Base-by-base conservation (phyloP, 495 filamentous ascomycete genomes). In the Aspergillus ellipticus region DNA sequence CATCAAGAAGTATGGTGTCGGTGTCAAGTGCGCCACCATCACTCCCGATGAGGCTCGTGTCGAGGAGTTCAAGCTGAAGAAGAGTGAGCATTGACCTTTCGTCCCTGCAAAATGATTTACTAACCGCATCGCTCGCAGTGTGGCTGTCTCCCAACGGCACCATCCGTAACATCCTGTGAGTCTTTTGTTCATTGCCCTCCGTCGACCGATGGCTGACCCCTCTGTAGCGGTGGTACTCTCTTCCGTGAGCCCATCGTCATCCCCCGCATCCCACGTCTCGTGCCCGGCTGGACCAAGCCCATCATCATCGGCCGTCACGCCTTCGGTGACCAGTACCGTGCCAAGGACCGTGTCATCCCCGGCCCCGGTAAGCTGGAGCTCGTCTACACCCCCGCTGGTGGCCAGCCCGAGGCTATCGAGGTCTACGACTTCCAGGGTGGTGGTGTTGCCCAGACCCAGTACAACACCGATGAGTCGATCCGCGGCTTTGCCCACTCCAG, bases 241-340 rank as follows among this genome's bases (percentile, higher is more conserved):
- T 98, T 98, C 85, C 85, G 94, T 71, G 94, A 96, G 74, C 94
- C 94, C 62, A 98, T 98, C 61, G 87, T 98, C 66, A 98, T 98
- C 60, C 86, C 88, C 53, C 82, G 84, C 60, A 89, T 98, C 57
- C 94, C 94, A 51, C 86, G 93, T 62, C 83, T 98, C 42, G 90
- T 98, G 20, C 89, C 90, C 13, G 92, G 92, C 64, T 98, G 94
- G 94, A 96, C 91, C 81, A 89, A 96, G 74, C 89, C 94, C 66
- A 98, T 98, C 73, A 93, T 97, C 68, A 97, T 98, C 64, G 94
- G 94, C 54, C 90, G 94, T 75, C 94, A 98, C 78, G 94, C 94
- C 56, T 96, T 96, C 71, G 94, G 94, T 63, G 94, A 98, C 76
- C 94, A 98, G 79, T 98, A 98, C 82, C 87, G 92, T 51, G 94